Evolutionary conservation across 352 stramenopile genomes (phyloP), one percentile per base, ranked within the genome.

Genomic region (Chrysophaeum taylorii): DNA sequence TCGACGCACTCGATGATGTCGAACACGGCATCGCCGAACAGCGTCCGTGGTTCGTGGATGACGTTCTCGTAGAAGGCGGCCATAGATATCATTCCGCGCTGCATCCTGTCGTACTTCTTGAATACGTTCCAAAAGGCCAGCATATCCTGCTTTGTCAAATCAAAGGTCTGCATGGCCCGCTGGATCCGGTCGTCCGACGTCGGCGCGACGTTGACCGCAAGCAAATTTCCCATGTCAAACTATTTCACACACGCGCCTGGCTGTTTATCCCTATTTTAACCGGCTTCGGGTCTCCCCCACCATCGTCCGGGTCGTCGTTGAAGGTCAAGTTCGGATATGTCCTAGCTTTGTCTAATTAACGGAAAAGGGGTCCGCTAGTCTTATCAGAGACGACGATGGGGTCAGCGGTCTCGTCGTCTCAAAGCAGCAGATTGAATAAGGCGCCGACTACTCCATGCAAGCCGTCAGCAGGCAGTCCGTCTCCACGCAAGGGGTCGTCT

Each of bases 71-170:
- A 66, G 14, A 66, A 48, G 15, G 18, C 35, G 16, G 18, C 29
- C 9, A 25, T 48, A 1, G 14, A 5, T 31, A 66, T 66, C 33
- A 66, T 25, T 9, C 57, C 36, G 12, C 4, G 31, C 33, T 36
- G 57, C 33, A 7, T 31, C 57, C 12, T 66, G 57, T 66, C 57
- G 57, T 66, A n/a, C 57, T 42, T 45, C 35, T 66, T 42, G 35
- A 66, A 66, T 0, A 45, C 36, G 31, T 2, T 1, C 57, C 57
- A 66, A 2, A 66, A n/a, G 23, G 31, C 15, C 1, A 2, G 23
- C 0, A 66, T 45, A 7, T 66, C 57, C 9, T 5, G 12, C 9
- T 64, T 27, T 18, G 45, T 27, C 9, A 57, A 25, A 18, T 27
- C 18, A 27, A 27, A 57, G 18, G 45, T 57, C 45, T 57, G 45